Conservation (phyloP, 306 rosid genomes). For the Quercus robur region DNA sequence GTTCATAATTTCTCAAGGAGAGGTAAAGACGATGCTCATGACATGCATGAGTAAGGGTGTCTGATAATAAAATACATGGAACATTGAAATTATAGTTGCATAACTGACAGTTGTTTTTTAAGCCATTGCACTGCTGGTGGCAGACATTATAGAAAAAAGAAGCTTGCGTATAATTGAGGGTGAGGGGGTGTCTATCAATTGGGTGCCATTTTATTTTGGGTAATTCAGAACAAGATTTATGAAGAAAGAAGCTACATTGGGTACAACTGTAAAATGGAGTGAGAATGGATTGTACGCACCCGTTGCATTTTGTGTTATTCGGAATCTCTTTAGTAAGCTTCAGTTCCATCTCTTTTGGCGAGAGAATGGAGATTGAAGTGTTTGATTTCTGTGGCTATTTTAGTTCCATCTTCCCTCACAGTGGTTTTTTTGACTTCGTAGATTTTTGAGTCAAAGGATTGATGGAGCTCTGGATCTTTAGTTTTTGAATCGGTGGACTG, state of each 20-base stretch:
- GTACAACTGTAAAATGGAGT: not conserved
- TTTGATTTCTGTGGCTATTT: not conserved
- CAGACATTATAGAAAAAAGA: not conserved
- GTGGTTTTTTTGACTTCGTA: not conserved
- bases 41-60: not conserved
- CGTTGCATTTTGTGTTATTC: not conserved
- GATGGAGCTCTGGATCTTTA: too few relatives aligned
- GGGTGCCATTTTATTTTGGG: not conserved
- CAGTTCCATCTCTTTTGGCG: too few relatives aligned
- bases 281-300: not conserved
- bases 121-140: fast-evolving
- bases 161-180: not conserved
- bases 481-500: too few relatives aligned
- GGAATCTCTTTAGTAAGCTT: not conserved
- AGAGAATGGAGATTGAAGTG: not conserved
- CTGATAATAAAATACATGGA: not conserved
- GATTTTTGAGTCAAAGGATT: too few relatives aligned
- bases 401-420: not conserved
- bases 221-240: not conserved
- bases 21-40: not conserved
- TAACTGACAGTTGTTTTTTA: not conserved
- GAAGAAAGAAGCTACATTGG: not conserved
- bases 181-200: not conserved
- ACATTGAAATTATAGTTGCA: fast-evolving
- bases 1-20: fast-evolving